Conservation (phyloP, 768 basidiomycete species). For the Coprinellus aureogranulatus region DNA sequence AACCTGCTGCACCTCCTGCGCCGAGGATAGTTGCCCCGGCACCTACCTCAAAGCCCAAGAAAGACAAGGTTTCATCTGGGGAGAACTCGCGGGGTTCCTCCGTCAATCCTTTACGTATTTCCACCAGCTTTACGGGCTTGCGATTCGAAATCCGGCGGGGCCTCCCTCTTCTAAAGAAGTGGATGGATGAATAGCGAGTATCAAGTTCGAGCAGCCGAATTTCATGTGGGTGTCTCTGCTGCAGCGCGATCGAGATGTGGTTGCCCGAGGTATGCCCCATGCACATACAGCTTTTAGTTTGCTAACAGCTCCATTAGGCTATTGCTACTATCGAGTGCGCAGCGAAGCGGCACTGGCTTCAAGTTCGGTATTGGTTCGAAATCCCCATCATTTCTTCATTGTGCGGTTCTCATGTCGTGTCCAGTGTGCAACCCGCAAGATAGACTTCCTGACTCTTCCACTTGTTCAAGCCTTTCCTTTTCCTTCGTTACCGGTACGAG, state of each 20-base stretch:
- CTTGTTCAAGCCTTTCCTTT: constrained; percentile 93
- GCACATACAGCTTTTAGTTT: too few relatives aligned
- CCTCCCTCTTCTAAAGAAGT: too few relatives aligned
- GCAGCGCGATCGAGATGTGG: constrained; percentile 92
- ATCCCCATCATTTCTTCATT: background rate
- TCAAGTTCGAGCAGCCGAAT: constrained; percentile 92
- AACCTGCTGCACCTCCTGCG: constrained; percentile 18
- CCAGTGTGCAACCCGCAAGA: constrained; percentile 79
- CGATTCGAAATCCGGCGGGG: too few relatives aligned
- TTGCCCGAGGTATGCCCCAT: constrained; percentile 76
- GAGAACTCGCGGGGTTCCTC: constrained; percentile 14
- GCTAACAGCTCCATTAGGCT: constrained; percentile 56
- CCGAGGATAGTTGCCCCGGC: constrained; percentile 6
- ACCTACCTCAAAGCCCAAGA: constrained; percentile 33
- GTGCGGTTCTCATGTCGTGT: constrained; percentile 8
- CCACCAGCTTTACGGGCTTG: too few relatives aligned
- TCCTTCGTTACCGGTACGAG: constrained; percentile 86
- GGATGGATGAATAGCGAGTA: constrained; percentile 93
- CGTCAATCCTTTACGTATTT: constrained; percentile 36
- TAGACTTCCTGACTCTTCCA: constrained; percentile 93
- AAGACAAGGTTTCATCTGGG: constrained; percentile 36
- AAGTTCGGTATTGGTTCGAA: constrained; percentile 74
- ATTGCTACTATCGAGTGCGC: constrained; percentile 92
- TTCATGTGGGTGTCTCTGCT: constrained; percentile 99
- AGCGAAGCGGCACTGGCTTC: constrained; percentile 88